A percentile compares a stretch with the other conserved stretches of the same genome.
Conservation (phyloP, 2,329 filamentous ascomycete genomes). For the Sordariomycetes sp. region DNA sequence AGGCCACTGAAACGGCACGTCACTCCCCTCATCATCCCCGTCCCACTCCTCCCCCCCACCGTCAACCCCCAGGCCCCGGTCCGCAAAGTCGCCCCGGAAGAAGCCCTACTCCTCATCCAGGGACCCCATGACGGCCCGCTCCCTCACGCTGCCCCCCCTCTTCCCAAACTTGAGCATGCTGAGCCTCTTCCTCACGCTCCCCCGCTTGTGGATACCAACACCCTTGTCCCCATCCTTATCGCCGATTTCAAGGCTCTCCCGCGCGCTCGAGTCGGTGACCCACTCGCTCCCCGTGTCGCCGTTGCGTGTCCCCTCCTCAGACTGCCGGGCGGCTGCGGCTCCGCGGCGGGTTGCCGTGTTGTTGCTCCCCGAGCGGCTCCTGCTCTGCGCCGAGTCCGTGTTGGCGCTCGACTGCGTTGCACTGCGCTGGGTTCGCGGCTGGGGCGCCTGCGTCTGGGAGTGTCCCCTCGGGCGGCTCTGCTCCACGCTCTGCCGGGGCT, state of each 20-base stretch:
- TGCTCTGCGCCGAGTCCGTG: not conserved
- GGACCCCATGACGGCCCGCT: slow-evolving; percentile 32
- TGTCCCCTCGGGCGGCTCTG: slow-evolving; percentile 5
- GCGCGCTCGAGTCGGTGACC: slow-evolving; percentile 5
- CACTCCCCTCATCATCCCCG: not conserved
- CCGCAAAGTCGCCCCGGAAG: slow-evolving; percentile 11
- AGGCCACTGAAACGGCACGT: not conserved
- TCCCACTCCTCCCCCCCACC: not conserved
- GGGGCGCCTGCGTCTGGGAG: not conserved
- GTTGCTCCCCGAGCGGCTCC: not conserved
- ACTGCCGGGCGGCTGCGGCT: not conserved
- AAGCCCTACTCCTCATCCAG: slow-evolving; percentile 39
- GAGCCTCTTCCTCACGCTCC: slow-evolving; percentile 63
- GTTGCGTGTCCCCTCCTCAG: slow-evolving; percentile 2
- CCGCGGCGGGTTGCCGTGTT: not conserved
- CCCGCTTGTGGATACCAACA: slow-evolving; percentile 31
- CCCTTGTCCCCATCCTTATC: slow-evolving; percentile 16
- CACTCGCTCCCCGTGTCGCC: slow-evolving; percentile 14
- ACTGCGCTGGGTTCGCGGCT: not conserved
- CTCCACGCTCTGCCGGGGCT: slow-evolving; percentile 16
- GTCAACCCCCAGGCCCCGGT: not conserved
- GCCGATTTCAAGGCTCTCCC: slow-evolving; percentile 3
- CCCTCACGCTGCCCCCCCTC: slow-evolving; percentile 41
- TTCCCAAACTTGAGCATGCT: slow-evolving; percentile 66
- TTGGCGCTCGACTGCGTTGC: not conserved